Base-by-base conservation (phyloP, 257 asterid genomes). In the Scutellaria minor region DNA sequence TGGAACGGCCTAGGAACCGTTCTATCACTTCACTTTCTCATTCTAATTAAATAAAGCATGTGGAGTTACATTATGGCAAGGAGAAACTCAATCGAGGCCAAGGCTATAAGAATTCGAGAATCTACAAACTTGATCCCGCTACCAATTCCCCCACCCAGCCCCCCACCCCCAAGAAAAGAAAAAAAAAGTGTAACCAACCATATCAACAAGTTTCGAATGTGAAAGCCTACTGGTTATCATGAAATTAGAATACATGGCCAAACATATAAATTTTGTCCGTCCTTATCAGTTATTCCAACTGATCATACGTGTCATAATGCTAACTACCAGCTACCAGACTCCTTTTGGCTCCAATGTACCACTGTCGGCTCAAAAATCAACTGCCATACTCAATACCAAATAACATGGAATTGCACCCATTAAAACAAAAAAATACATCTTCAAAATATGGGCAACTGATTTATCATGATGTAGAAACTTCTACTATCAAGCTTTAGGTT, bases 41-140 rank as follows among this genome's bases (percentile, higher is more conserved):
- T 31, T 31, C 5, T 31, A 31, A 14, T 40, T 8, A 65, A 53
- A 3, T 50, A 35, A 71, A 22, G 44, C n/a, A 41, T 24, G 27
- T 14, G 15, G 31, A 47, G 2, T 35, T 10, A 56, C 27, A 66
- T 53, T 15, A 51, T 14, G 27, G 40, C 7, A 12, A 68, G 18
- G 41, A 20, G 7, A 56, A 64, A 78, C 53, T 61, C 24, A 18
- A 46, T 40, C 9, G 47, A 54, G 48, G 42, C 52, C 6, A 31
- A 56, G 52, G 47, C 35, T 40, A 68, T 6, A 74, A 66, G 12
- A 55, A 45, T 14, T 27, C 39, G 44, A 54, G n/a, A 57, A 51
- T 63, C 31, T 50, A 31, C 37, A 31, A 31, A 31, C 37, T 31
- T 31, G 37, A 31, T 31, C 37, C 37, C 5, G 0, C 5, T 2